phyloP scores from a whole-genome alignment of 192 early-diverging fungal genomes.

The Coemansia sp. region DNA sequence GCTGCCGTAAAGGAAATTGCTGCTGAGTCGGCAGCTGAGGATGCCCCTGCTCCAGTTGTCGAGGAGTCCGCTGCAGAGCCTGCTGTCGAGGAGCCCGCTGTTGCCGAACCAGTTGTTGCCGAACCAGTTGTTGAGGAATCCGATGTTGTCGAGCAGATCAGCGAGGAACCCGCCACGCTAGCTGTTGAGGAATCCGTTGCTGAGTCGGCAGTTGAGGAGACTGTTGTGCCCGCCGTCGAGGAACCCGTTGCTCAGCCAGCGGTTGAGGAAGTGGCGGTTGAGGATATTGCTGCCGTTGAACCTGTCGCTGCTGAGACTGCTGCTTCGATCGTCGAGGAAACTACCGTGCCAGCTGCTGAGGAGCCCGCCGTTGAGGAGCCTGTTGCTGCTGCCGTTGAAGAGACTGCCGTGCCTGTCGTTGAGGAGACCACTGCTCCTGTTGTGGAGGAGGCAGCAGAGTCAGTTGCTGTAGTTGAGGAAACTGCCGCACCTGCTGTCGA shows the following conservation, averaged over 20 bases:
- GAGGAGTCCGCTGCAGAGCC: not conserved
- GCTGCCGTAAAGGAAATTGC: not conserved
- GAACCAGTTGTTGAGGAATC: not conserved
- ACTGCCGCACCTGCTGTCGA: not conserved
- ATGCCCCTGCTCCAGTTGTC: not conserved
- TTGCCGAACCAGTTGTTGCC: constrained; percentile 7
- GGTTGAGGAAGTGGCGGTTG: constrained; percentile 10
- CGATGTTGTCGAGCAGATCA: constrained; percentile 4
- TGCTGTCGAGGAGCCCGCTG: not conserved
- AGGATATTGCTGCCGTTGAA: not conserved
- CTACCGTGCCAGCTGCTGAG: not conserved
- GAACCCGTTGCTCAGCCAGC: not conserved
- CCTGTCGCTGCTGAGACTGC: not conserved
- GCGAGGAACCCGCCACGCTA: not conserved
- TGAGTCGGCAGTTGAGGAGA: not conserved
- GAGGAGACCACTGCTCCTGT: constrained; percentile 5
- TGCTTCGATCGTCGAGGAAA: not conserved
- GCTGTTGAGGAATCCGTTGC: constrained; percentile 1
- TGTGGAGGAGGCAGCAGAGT: not conserved
- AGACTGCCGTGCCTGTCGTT: not conserved
- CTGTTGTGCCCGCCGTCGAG: not conserved
- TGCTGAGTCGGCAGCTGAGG: not conserved
- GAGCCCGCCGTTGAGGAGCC: constrained; percentile 7
- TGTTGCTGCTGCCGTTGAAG: not conserved
- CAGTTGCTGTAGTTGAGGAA: not conserved